Evolutionary conservation across 2,329 filamentous ascomycete genomes (phyloP), one percentile per base, ranked within the genome.

Genomic region (Colletotrichum graminicola): DNA sequence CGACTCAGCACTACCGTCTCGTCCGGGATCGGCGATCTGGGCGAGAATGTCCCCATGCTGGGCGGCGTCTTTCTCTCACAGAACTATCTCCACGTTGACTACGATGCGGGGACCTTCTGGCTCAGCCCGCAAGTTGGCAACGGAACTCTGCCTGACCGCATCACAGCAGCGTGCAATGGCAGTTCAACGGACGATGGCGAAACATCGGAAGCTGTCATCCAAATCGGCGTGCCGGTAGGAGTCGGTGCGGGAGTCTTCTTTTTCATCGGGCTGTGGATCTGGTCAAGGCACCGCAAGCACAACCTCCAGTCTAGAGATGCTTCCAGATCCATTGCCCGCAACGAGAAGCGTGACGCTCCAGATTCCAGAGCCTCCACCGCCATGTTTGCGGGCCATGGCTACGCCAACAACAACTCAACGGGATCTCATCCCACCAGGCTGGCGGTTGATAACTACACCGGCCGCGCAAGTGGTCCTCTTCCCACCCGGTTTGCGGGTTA

Each of bases 71-170:
- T 67, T 4, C 62, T 74, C 10, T 74, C 73, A 1, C 73, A 74
- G n/a, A 74, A 74, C 45, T 74, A 74, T 10, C 59, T 74, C 4
- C 65, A 64, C 36, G 72, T 74, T 0, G 73, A 74, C 34, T 74
- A 74, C 6, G 57, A 66, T 1, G 61, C 67, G 10, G 59, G 57
- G 7, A 71, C 62, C 29, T 74, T 74, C 51, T 74, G 73, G 73
- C 68, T 75, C 32, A 73, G 71, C 45, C 71, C 71, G 2, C 70
- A 72, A 6, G 70, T 72, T 14, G 66, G 47, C 5, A 72, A 72
- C 57, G 70, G 70, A 8, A 71, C 70, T 3, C 14, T 66, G 5
- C 66, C 70, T 11, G 66, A 72, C 36, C 29, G 62, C 54, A 60
- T 73, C 29, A 60, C 68, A 23, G 36, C 71, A n/a, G 45, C 60